A percentile compares a stretch with the other conserved stretches of the same genome.
phyloP scores from a whole-genome alignment of 345 rosid species.

The Microcos paniculata region DNA sequence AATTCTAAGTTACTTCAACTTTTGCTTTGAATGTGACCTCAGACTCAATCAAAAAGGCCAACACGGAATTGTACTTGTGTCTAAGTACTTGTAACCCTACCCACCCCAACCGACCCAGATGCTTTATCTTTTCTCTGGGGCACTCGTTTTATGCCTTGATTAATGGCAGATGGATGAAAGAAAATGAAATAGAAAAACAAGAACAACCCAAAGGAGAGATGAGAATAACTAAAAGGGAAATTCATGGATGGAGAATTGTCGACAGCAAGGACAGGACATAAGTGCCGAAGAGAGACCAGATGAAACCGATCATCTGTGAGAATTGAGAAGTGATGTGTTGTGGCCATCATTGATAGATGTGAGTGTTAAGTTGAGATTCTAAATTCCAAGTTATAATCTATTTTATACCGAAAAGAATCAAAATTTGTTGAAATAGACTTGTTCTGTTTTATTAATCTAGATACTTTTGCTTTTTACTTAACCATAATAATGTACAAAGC shows the following conservation, averaged over 20 bases:
- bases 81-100: not conserved
- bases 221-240: not conserved
- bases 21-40: conserved; percentile 11
- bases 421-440: too few relatives aligned
- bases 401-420: too few relatives aligned
- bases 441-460: too few relatives aligned
- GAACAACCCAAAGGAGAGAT: not conserved
- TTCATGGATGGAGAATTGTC: conserved; percentile 1
- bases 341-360: too few relatives aligned
- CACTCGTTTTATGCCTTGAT: not conserved
- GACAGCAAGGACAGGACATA: not conserved
- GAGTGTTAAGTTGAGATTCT: too few relatives aligned
- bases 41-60: not conserved
- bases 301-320: too few relatives aligned
- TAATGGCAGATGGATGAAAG: not conserved
- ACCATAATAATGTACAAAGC: not conserved
- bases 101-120: not conserved
- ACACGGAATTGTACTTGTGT: conserved; percentile 8
- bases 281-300: not conserved
- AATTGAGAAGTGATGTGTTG: too few relatives aligned
- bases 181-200: not conserved
- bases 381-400: too few relatives aligned
- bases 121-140: not conserved
- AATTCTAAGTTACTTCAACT: not conserved
- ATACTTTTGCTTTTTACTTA: too few relatives aligned